These are phyloP conservation scores for Microcera coccophila DNA, from an alignment of 2,329 filamentous ascomycete species.

Conservation along the genomic window DNA sequence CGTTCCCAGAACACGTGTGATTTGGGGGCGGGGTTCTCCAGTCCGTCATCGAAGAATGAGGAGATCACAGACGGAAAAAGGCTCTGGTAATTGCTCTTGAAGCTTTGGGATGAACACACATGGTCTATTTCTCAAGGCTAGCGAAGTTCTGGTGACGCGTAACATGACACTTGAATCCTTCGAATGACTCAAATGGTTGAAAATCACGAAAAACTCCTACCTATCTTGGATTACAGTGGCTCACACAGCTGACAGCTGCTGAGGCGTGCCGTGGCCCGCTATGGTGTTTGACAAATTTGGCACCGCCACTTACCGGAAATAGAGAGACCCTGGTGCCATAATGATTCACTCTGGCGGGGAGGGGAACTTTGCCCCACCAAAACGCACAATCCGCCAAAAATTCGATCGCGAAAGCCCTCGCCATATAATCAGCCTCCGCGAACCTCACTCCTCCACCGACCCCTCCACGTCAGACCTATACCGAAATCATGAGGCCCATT, in stretches of 20 bases:
- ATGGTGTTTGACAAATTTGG: conserved; percentile 1
- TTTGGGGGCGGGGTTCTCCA: too few species aligned
- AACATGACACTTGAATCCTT: neutral
- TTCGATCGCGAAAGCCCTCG: conserved; percentile 37
- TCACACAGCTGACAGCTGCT: conserved; percentile 13
- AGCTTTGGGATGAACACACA: neutral
- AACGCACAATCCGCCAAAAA: conserved; percentile 45
- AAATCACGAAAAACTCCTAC: neutral
- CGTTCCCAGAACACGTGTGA: too few species aligned
- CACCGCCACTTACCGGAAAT: conserved; percentile 8
- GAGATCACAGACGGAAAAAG: too few species aligned
- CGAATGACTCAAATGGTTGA: neutral
- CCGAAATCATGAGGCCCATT: conserved; percentile 84
- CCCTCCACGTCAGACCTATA: conserved; percentile 25
- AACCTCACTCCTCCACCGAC: conserved; percentile 28
- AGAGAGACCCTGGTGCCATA: conserved; percentile 5
- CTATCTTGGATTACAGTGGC: neutral
- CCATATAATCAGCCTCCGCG: conserved; percentile 30
- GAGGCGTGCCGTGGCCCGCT: neutral
- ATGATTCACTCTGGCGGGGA: conserved; percentile 10
- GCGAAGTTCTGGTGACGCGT: neutral
- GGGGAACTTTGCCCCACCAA: conserved; percentile 39
- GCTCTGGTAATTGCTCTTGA: neutral
- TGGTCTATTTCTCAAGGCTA: neutral
- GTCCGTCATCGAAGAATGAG: too few species aligned